These are phyloP conservation scores for Gymnopilus dilepis DNA, from an alignment of 768 basidiomycete genomes.

Conservation along the genomic window DNA sequence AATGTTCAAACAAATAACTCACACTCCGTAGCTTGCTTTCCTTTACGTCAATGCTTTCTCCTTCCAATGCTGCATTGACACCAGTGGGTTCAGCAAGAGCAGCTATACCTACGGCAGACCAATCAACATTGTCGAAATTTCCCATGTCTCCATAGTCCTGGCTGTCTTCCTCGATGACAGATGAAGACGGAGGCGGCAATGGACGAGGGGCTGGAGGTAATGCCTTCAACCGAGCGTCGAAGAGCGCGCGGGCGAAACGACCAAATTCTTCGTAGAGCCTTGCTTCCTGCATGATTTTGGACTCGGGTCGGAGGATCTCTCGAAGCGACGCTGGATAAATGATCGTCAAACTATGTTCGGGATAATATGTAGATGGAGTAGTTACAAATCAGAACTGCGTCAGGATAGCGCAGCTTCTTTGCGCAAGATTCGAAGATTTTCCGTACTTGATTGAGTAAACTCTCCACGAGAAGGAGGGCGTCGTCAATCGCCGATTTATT, in stretches of 20 bases:
- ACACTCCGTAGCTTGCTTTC: constrained; percentile 16
- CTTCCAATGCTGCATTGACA: background rate
- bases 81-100: constrained; percentile 30
- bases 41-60: constrained; percentile 2
- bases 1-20: constrained; percentile 1
- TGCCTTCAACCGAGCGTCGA: constrained; percentile 57
- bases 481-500: background rate
- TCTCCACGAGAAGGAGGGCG: constrained; percentile 42
- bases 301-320: constrained; percentile 17
- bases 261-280: constrained; percentile 12
- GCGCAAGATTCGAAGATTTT: constrained; percentile 48
- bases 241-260: constrained; percentile 54
- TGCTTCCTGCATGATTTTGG: background rate
- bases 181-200: constrained; percentile 27
- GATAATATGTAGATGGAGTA: too few species aligned
- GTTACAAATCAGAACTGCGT: constrained; percentile 7
- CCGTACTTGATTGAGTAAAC: constrained; percentile 63
- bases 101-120: constrained; percentile 59
- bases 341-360: background rate
- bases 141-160: constrained; percentile 68
- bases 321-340: background rate
- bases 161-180: constrained; percentile 40
- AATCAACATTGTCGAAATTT: constrained; percentile 64
- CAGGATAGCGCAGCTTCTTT: constrained; percentile 9
- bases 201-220: constrained; percentile 49